Conservation (phyloP, 129 eudicot genomes). For the Calendula officinalis region DNA sequence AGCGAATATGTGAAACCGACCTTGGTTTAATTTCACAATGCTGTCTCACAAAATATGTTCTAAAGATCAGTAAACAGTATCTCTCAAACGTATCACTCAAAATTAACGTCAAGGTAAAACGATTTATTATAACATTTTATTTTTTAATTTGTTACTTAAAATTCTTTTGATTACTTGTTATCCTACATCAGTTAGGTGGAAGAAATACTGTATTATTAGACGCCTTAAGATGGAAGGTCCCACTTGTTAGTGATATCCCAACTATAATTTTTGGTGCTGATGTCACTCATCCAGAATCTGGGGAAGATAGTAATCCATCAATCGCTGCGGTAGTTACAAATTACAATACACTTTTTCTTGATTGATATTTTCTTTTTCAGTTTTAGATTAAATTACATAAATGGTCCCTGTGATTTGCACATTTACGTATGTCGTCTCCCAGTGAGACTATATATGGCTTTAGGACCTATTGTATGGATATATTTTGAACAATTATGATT, state of each 20-base stretch:
- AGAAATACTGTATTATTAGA: conserved; percentile 79
- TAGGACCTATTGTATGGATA: too few species aligned
- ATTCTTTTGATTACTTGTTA: neutral
- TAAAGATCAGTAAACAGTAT: conserved; percentile 65
- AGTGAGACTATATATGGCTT: too few species aligned
- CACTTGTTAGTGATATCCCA: conserved; percentile 72
- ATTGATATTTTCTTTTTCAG: too few species aligned
- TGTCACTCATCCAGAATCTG: conserved; percentile 74
- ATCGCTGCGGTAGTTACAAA: conserved; percentile 62
- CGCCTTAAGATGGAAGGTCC: conserved; percentile 74
- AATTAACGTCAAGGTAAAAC: conserved; percentile 63
- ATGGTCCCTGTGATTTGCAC: too few species aligned
- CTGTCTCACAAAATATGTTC: conserved; percentile 70
- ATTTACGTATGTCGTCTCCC: too few species aligned
- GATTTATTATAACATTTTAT: neutral
- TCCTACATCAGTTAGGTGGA: conserved; percentile 57
- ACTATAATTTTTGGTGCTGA: conserved; percentile 86
- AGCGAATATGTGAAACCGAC: conserved; percentile 77
- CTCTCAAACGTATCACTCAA: conserved; percentile 67
- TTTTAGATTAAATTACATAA: too few species aligned
- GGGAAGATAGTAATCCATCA: conserved; percentile 76
- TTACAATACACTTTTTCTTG: too few species aligned
- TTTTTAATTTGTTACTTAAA: neutral
- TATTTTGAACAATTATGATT: too few species aligned
- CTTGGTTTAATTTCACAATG: conserved; percentile 75